Evolutionary conservation across 257 asterid species (phyloP).

Genomic region (Euphrasia confusa): DNA sequence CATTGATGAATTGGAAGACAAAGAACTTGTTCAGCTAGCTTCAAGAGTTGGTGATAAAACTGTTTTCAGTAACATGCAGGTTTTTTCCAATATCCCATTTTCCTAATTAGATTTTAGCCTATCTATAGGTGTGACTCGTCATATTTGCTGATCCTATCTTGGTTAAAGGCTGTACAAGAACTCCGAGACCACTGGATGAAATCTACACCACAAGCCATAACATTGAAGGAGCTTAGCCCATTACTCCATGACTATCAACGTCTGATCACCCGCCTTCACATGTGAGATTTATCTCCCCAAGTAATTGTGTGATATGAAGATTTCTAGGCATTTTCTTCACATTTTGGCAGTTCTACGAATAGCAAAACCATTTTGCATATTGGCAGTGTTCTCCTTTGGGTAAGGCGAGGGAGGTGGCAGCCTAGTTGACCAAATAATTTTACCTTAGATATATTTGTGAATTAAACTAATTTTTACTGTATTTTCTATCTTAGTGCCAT

Average conservation of each 20-base stretch:
- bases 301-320: slow-evolving; percentile 6
- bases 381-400: neutral
- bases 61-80: slow-evolving; percentile 50
- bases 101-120: slow-evolving; percentile 8
- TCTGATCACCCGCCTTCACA: slow-evolving; percentile 47
- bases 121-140: slow-evolving; percentile 16
- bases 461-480: too few relatives aligned
- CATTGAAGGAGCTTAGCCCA: slow-evolving; percentile 77
- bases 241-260: slow-evolving; percentile 84
- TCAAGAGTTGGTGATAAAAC: slow-evolving; percentile 46
- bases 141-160: slow-evolving; percentile 24
- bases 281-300: slow-evolving; percentile 48
- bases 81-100: slow-evolving; percentile 23
- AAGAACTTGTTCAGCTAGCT: slow-evolving; percentile 60
- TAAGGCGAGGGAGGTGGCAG: neutral
- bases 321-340: neutral
- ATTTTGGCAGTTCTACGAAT: neutral
- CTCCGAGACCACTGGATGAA: slow-evolving; percentile 76
- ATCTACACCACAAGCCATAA: slow-evolving; percentile 53
- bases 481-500: too few relatives aligned
- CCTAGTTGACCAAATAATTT: neutral
- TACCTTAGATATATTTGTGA: too few relatives aligned
- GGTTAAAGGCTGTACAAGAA: slow-evolving; percentile 61
- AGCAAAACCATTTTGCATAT: neutral
- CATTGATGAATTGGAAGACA: slow-evolving; percentile 64